Evolutionary conservation across 768 basidiomycete species (phyloP).

Genomic region (Trametes coccinea): DNA sequence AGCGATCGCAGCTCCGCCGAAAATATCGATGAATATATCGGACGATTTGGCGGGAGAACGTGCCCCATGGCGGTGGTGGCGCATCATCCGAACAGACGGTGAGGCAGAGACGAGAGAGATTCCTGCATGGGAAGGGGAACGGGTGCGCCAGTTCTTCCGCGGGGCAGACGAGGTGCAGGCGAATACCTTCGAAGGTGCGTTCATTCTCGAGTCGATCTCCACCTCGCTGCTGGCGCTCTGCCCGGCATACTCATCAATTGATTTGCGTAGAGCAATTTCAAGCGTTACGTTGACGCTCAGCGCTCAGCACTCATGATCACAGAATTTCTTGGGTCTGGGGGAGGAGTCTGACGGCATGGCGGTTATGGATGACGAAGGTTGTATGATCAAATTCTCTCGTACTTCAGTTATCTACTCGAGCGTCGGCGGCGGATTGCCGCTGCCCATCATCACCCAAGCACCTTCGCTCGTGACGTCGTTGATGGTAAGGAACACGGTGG

Average conservation of each 20-base stretch:
- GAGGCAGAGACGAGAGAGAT: background rate
- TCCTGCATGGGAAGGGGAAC: slow-evolving; percentile 9
- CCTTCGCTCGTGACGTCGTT: slow-evolving; percentile 66
- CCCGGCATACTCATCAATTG: no score
- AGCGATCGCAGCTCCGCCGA: background rate
- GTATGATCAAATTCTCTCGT: background rate
- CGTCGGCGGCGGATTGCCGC: slow-evolving; percentile 60
- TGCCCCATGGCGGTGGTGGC: slow-evolving; percentile 14
- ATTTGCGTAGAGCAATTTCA: background rate
- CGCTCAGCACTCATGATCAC: no score
- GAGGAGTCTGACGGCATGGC: no score
- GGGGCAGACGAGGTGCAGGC: slow-evolving; percentile 1
- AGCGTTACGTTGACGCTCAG: background rate
- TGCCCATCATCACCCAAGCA: slow-evolving; percentile 66
- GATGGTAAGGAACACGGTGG: slow-evolving; percentile 65
- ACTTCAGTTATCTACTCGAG: slow-evolving; percentile 43
- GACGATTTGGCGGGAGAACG: background rate
- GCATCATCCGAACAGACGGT: background rate
- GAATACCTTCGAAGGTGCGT: background rate
- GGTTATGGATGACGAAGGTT: no score
- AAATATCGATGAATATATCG: background rate
- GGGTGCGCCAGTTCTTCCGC: slow-evolving; percentile 3
- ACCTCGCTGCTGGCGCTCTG: no score
- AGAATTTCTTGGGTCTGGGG: no score
- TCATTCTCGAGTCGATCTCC: background rate